Conservation (phyloP, 2,329 filamentous ascomycete genomes). For the Phyllosticta citrichinensis region DNA sequence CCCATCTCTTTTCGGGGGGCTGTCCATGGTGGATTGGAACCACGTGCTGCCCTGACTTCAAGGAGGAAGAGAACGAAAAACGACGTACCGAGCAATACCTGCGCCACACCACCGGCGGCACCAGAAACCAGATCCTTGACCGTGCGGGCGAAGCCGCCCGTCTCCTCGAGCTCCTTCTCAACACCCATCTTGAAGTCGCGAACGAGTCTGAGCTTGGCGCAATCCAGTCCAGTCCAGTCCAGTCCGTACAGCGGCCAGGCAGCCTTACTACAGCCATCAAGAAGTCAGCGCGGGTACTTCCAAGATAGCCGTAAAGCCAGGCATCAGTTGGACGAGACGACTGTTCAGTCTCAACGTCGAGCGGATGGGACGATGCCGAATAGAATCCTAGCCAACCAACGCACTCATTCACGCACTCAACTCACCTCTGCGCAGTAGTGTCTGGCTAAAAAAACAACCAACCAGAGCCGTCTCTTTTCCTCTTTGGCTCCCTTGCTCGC, state of each 20-base stretch:
- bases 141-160: constrained; percentile 32
- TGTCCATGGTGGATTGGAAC: background rate
- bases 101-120: constrained; percentile 82
- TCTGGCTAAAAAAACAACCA: background rate
- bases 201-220: background rate
- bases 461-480: background rate
- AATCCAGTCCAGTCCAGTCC: background rate
- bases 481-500: background rate
- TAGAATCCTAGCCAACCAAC: background rate
- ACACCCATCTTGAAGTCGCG: constrained; percentile 17
- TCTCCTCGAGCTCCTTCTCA: constrained; percentile 31
- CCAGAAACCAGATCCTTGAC: constrained; percentile 87
- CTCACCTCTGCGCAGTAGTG: no score
- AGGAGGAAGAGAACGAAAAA: background rate
- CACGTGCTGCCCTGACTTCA: background rate
- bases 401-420: background rate
- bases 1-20: background rate
- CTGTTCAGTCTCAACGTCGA: no score
- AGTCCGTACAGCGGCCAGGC: background rate
- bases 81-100: constrained; percentile 72
- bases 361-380: no score
- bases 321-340: no score
- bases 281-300: background rate
- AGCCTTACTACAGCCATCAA: background rate
- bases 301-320: no score